Conservation (phyloP, 805 yeast genomes). For the Metschnikowia santaceciliae region DNA sequence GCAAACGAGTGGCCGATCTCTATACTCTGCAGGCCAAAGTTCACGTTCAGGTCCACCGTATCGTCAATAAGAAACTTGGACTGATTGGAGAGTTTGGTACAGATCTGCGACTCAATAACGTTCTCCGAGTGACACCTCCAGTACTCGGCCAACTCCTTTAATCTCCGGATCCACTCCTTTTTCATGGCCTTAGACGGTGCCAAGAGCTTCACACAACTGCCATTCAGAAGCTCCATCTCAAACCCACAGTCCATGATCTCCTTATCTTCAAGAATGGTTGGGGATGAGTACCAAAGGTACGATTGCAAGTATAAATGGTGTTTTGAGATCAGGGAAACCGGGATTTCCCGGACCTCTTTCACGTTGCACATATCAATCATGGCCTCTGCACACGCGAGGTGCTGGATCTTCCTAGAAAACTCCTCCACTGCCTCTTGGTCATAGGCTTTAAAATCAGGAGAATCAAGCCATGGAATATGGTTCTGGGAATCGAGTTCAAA, state of each 20-base stretch:
- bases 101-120: slow-evolving; percentile 35
- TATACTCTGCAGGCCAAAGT: slow-evolving; percentile 25
- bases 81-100: slow-evolving; percentile 44
- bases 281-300: slow-evolving; percentile 29
- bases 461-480: slow-evolving; percentile 61
- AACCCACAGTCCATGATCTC: slow-evolving; percentile 46
- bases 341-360: slow-evolving; percentile 33
- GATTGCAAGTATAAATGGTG: slow-evolving; percentile 28
- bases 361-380: slow-evolving; percentile 58
- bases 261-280: slow-evolving; percentile 22
- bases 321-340: slow-evolving; percentile 16
- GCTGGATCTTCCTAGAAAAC: slow-evolving; percentile 55
- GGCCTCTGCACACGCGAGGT: slow-evolving; percentile 54
- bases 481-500: slow-evolving; percentile 47
- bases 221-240: slow-evolving; percentile 47
- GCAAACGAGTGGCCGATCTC: slow-evolving; percentile 38
- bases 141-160: slow-evolving; percentile 44
- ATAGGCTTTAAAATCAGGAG: slow-evolving; percentile 39
- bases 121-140: slow-evolving; percentile 51
- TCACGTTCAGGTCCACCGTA: slow-evolving; percentile 51
- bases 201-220: slow-evolving; percentile 45
- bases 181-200: slow-evolving; percentile 50
- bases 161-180: slow-evolving; percentile 62
- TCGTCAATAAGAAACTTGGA: slow-evolving; percentile 48
- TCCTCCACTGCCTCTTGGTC: slow-evolving; percentile 65